phyloP scores from a whole-genome alignment of 306 rosid genomes.

The Coriaria nepalensis region DNA sequence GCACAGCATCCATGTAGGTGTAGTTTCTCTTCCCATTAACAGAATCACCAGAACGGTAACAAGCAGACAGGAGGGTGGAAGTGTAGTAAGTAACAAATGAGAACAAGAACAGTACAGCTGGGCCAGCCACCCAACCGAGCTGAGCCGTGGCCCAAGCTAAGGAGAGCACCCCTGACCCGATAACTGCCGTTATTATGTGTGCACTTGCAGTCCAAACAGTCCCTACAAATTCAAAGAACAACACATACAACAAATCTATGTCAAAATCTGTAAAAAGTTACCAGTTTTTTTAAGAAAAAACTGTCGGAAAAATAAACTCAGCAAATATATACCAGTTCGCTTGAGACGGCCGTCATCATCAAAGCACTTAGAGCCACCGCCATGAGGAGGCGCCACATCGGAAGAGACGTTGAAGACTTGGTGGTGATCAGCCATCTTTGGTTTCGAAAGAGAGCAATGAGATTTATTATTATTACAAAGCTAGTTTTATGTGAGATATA shows the following conservation, averaged over 20 bases:
- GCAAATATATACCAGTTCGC: conserved; percentile 40
- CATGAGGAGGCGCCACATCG: conserved; percentile 21
- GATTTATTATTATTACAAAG: background rate
- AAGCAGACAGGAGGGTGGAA: conserved; percentile 51
- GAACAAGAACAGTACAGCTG: conserved; percentile 55
- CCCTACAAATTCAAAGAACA: conserved; percentile 22
- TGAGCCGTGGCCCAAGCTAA: conserved; percentile 85
- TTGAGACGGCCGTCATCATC: conserved; percentile 88
- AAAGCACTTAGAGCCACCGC: conserved; percentile 39
- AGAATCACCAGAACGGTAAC: conserved; percentile 65
- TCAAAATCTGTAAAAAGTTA: too few species aligned
- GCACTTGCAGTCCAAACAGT: conserved; percentile 71
- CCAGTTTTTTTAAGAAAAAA: too few species aligned
- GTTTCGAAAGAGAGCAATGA: conserved; percentile 1
- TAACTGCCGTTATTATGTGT: conserved; percentile 76
- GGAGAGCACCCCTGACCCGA: conserved; percentile 76
- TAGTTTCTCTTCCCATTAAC: conserved; percentile 72
- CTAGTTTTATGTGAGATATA: too few species aligned
- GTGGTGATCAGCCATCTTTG: conserved; percentile 43
- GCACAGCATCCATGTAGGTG: conserved; percentile 69
- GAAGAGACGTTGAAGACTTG: conserved; percentile 41
- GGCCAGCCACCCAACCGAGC: conserved; percentile 92
- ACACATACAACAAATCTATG: background rate
- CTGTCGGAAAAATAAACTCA: too few species aligned
- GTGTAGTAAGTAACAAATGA: conserved; percentile 72